A percentile compares a stretch with the other conserved stretches of the same genome.
Conservation (phyloP, 805 yeast genomes). For the Maudiozyma serrabonitensis region DNA sequence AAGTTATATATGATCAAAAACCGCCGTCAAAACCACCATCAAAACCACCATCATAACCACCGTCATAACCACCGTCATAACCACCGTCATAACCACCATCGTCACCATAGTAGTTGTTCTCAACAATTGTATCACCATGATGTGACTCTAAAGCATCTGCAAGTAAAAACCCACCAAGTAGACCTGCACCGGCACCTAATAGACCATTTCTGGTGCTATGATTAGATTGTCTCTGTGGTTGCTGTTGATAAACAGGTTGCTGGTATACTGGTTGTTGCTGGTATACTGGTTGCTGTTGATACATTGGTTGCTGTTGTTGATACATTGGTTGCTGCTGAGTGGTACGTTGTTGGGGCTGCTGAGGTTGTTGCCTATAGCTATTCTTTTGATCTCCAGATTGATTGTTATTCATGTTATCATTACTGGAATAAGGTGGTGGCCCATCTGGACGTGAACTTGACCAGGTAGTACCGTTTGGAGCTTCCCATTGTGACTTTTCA, state of each 20-base stretch:
- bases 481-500: conserved; percentile 85
- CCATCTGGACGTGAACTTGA: conserved; percentile 13
- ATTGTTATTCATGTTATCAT: background rate
- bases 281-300: conserved; percentile 16
- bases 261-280: conserved; percentile 14
- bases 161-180: conserved; percentile 50
- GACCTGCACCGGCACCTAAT: conserved; percentile 49
- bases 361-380: conserved; percentile 13
- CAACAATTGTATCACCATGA: conserved; percentile 15
- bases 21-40: conserved; percentile 12
- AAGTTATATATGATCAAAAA: background rate
- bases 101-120: conserved; percentile 32
- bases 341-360: conserved; percentile 16
- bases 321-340: background rate
- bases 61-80: conserved; percentile 15
- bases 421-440: conserved; percentile 33
- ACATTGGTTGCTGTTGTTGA: conserved; percentile 17
- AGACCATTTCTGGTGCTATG: conserved; percentile 33
- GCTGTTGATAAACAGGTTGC: conserved; percentile 22
- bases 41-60: conserved; percentile 20
- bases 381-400: conserved; percentile 10
- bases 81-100: conserved; percentile 19
- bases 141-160: conserved; percentile 34
- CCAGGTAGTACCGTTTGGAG: conserved; percentile 52
- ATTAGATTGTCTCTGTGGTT: conserved; percentile 21